Conservation (phyloP, 2,329 filamentous ascomycete genomes). For the Beauveria rudraprayagi region DNA sequence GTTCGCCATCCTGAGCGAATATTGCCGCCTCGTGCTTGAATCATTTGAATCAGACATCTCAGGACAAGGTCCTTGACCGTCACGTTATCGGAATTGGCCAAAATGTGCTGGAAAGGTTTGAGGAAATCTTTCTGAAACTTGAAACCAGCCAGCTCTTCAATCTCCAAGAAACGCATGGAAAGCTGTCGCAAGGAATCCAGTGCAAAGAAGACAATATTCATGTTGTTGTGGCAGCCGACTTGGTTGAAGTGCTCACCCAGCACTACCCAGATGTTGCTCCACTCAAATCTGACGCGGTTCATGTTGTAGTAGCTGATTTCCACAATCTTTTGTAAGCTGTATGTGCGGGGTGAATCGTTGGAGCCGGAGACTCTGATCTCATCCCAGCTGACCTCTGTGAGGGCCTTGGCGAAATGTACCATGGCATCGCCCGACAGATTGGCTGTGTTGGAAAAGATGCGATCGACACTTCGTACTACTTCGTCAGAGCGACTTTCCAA, state of each 20-base stretch:
- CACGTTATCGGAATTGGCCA: slow-evolving; percentile 84
- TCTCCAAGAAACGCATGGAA: slow-evolving; percentile 98
- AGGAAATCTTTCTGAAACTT: slow-evolving; percentile 99
- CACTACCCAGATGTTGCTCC: slow-evolving; percentile 95
- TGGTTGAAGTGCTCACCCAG: slow-evolving; percentile 98
- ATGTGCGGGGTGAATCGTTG: slow-evolving; percentile 90
- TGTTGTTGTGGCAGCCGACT: slow-evolving; percentile 94
- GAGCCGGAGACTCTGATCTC: slow-evolving; percentile 96
- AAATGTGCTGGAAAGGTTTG: slow-evolving; percentile 96
- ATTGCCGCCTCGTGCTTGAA: slow-evolving; percentile 91
- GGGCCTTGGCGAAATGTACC: slow-evolving; percentile 83
- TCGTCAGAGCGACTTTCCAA: slow-evolving; percentile 88
- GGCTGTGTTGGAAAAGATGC: slow-evolving; percentile 94
- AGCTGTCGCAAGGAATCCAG: slow-evolving; percentile 91
- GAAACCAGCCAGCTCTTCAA: slow-evolving; percentile 95
- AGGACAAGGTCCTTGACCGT: slow-evolving; percentile 97
- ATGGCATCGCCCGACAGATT: slow-evolving; percentile 91
- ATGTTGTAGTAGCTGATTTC: slow-evolving; percentile 99
- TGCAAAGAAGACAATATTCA: slow-evolving; percentile 94
- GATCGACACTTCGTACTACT: slow-evolving; percentile 84
- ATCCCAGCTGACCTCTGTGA: slow-evolving; percentile 97
- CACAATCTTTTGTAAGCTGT: slow-evolving; percentile 95
- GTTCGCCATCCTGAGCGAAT: slow-evolving; percentile 98
- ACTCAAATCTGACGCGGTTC: slow-evolving; percentile 95
- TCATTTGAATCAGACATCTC: slow-evolving; percentile 96